These are phyloP conservation scores for Catharanthus roseus DNA, from an alignment of 257 asterid species.

Conservation along the genomic window DNA sequence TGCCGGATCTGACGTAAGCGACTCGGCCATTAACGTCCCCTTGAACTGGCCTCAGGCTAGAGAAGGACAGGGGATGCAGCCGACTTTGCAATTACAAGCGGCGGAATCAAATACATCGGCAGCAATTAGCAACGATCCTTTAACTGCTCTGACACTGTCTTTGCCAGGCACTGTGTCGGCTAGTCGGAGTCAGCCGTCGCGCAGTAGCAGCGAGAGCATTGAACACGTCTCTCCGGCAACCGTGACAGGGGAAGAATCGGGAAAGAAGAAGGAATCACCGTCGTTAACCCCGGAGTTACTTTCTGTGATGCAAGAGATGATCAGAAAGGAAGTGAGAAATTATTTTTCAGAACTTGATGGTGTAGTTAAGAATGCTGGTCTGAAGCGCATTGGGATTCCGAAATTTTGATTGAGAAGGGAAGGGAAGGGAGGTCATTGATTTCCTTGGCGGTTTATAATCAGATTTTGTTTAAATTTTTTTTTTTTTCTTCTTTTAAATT, in stretches of 20 bases:
- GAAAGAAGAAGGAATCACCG: conserved; percentile 7
- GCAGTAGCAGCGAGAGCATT: conserved; percentile 9
- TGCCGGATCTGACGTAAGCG: conserved; percentile 20
- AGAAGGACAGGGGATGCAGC: neutral
- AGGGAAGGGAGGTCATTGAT: too few species aligned
- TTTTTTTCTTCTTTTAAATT: too few species aligned
- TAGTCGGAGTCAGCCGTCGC: conserved; percentile 3
- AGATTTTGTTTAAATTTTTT: too few species aligned
- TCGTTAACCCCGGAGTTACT: conserved; percentile 25
- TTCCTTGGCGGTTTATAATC: too few species aligned
- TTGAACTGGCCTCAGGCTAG: neutral
- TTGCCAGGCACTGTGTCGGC: conserved; percentile 22
- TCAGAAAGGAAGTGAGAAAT: conserved; percentile 37
- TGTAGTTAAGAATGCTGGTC: neutral
- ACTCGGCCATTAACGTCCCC: conserved; percentile 7
- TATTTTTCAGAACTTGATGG: conserved; percentile 17
- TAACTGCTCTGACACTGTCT: conserved; percentile 38
- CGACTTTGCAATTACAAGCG: neutral
- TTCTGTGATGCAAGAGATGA: conserved; percentile 28
- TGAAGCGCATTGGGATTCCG: conserved; percentile 3
- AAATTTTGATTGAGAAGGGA: too few species aligned
- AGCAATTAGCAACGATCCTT: conserved; percentile 15
- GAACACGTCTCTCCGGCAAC: neutral
- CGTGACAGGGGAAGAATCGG: neutral
- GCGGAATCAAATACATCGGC: conserved; percentile 13